Conservation (phyloP, 2,329 filamentous ascomycete species). For the Penicillium oxalicum region DNA sequence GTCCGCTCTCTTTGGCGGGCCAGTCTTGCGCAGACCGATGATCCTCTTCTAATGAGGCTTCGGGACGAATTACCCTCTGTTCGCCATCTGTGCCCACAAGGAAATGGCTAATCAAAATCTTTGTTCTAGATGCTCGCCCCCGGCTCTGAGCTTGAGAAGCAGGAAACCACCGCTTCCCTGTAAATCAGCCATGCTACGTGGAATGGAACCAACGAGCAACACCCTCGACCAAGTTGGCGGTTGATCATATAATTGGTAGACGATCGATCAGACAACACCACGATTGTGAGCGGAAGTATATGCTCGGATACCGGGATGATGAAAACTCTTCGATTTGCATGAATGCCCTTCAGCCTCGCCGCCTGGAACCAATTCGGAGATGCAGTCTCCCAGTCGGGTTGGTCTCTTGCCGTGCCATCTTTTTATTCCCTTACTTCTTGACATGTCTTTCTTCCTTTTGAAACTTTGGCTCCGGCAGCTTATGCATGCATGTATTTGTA, state of each 20-base stretch:
- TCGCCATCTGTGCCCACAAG: too few relatives aligned
- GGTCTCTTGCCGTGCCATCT: neutral
- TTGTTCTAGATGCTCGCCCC: slow-evolving; percentile 39
- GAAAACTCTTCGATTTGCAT: neutral
- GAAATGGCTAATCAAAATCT: slow-evolving; percentile 11
- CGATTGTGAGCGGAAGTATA: neutral
- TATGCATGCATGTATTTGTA: slow-evolving; percentile 37
- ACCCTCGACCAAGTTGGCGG: slow-evolving; percentile 10
- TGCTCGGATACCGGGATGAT: neutral
- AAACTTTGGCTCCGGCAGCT: slow-evolving; percentile 25
- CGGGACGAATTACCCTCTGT: too few relatives aligned
- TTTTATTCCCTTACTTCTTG: slow-evolving; percentile 20
- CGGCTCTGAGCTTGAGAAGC: slow-evolving; percentile 27
- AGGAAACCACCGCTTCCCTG: slow-evolving; percentile 30
- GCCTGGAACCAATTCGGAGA: neutral
- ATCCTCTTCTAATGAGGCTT: too few relatives aligned
- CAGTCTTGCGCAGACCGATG: too few relatives aligned
- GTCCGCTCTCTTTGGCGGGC: too few relatives aligned
- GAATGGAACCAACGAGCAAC: slow-evolving; percentile 17
- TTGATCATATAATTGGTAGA: slow-evolving; percentile 4
- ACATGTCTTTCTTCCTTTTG: slow-evolving; percentile 18
- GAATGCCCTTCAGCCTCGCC: neutral
- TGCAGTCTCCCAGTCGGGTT: neutral
- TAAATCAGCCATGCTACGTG: slow-evolving; percentile 28
- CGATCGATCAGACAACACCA: slow-evolving; percentile 1